Evolutionary conservation across 2,329 filamentous ascomycete genomes (phyloP).

Genomic region (Cercospora sp.): DNA sequence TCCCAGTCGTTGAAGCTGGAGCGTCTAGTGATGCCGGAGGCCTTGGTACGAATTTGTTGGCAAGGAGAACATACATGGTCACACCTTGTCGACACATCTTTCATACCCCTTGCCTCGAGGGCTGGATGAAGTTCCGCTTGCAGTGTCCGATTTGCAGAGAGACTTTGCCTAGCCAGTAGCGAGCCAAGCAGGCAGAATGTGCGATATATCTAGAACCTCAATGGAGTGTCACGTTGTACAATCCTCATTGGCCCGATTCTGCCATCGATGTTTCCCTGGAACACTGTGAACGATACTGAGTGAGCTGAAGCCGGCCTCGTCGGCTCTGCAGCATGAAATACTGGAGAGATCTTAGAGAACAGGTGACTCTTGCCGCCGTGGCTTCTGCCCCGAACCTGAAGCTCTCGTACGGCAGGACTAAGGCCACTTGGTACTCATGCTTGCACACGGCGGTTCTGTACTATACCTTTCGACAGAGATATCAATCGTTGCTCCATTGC

Average conservation of each 20-base stretch:
- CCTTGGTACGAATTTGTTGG: conserved; percentile 64
- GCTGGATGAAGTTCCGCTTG: conserved; percentile 90
- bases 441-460: not conserved
- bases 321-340: not conserved
- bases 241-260: not conserved
- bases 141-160: conserved; percentile 96
- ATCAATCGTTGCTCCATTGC: not conserved
- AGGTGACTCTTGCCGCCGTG: not conserved
- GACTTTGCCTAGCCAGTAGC: conserved; percentile 66
- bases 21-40: conserved; percentile 39
- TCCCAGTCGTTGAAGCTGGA: conserved; percentile 69
- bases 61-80: conserved; percentile 87
- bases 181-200: not conserved
- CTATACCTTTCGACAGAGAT: not conserved
- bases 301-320: not conserved
- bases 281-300: not conserved
- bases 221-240: not conserved
- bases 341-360: not conserved
- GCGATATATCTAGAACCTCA: not conserved
- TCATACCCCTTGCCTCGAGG: conserved; percentile 85
- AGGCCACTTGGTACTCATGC: not conserved
- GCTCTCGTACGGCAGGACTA: not conserved
- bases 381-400: not conserved
- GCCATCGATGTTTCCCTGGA: not conserved
- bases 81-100: conserved; percentile 97